These are phyloP conservation scores for Coemansia linderi DNA, from an alignment of 371 early-diverging fungal genomes.

Conservation along the genomic window DNA sequence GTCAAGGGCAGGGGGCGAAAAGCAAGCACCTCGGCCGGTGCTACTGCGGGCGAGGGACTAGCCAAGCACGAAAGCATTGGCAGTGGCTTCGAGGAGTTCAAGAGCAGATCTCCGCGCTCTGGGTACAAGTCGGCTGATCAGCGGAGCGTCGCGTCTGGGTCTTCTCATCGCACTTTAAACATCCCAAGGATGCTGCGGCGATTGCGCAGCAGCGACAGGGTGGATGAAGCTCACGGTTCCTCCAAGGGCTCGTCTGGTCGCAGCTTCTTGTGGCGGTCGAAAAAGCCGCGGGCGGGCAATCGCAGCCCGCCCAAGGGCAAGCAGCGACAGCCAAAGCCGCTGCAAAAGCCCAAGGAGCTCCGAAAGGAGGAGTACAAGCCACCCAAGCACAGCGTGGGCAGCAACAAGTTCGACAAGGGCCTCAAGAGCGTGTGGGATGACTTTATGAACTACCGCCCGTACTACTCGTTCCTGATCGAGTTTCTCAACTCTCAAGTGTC, in stretches of 20 bases:
- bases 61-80: neutral
- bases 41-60: neutral
- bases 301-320: neutral
- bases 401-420: constrained; percentile 48
- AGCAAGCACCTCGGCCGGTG: neutral
- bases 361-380: constrained; percentile 22
- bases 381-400: constrained; percentile 14
- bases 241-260: constrained; percentile 15
- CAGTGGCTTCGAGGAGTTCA: neutral
- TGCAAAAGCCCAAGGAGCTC: constrained; percentile 13
- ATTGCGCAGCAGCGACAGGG: constrained; percentile 34
- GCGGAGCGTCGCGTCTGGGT: constrained; percentile 24
- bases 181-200: constrained; percentile 39
- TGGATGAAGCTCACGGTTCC: constrained; percentile 6
- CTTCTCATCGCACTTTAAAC: constrained; percentile 29
- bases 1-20: neutral
- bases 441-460: constrained; percentile 47
- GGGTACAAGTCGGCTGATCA: constrained; percentile 20
- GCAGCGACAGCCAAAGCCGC: constrained; percentile 6
- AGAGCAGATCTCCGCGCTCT: neutral
- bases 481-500: constrained; percentile 57
- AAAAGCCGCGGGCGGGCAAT: constrained; percentile 12
- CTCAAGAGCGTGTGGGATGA: constrained; percentile 51
- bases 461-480: constrained; percentile 52
- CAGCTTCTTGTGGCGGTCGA: constrained; percentile 20